Conservation (phyloP, 2,329 filamentous ascomycete genomes). For the Diaporthe vaccinii region DNA sequence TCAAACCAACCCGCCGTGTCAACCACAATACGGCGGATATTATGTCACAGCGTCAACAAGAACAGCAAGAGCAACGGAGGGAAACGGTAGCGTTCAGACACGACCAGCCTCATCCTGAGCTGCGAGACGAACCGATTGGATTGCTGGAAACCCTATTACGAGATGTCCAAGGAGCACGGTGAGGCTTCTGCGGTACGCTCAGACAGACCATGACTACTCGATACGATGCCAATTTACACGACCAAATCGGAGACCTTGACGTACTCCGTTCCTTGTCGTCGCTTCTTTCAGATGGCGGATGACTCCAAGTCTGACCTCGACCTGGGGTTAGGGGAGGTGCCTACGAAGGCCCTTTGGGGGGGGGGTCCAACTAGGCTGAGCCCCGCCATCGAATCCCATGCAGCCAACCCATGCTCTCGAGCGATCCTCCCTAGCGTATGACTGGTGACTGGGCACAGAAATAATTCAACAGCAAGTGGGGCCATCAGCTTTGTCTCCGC, state of each 20-base stretch:
- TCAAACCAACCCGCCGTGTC: not conserved
- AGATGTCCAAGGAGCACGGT: slow-evolving; percentile 5
- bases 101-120: slow-evolving; percentile 28
- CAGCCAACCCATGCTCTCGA: slow-evolving; percentile 1
- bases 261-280: slow-evolving; percentile 1
- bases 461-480: slow-evolving; percentile 34
- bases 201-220: slow-evolving; percentile 25
- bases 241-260: slow-evolving; percentile 32
- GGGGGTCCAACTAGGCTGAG: not conserved
- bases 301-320: not conserved
- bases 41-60: slow-evolving; percentile 22
- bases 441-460: slow-evolving; percentile 36
- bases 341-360: not conserved
- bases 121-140: slow-evolving; percentile 6
- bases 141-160: slow-evolving; percentile 29
- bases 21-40: not conserved
- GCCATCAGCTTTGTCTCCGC: slow-evolving; percentile 40
- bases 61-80: not conserved
- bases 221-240: slow-evolving; percentile 29
- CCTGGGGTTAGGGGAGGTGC: not conserved
- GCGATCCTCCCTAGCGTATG: slow-evolving; percentile 29
- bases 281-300: slow-evolving; percentile 5
- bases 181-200: slow-evolving; percentile 4
- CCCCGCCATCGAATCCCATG: slow-evolving; percentile 9
- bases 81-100: not conserved